phyloP scores from a whole-genome alignment of 2,329 filamentous ascomycete genomes.

The Plenodomus biglobosus region DNA sequence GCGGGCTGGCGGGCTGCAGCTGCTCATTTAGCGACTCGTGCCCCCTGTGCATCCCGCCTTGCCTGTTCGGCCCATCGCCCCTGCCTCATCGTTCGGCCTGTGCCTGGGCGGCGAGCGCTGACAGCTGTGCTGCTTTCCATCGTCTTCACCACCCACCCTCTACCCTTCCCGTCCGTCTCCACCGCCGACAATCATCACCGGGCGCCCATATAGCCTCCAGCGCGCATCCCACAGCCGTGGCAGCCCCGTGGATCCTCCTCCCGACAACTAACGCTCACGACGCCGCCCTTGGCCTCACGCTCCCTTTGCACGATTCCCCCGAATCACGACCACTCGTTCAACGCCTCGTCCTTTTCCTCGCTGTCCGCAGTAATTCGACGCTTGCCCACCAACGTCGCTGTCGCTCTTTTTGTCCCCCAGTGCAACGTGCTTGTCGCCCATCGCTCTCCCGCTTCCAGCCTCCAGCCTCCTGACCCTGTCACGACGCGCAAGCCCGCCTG shows the following conservation, averaged over 20 bases:
- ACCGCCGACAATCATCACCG: slow-evolving; percentile 42
- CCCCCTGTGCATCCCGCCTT: neutral
- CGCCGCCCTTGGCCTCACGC: slow-evolving; percentile 32
- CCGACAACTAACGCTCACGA: slow-evolving; percentile 15
- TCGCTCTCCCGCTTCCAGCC: slow-evolving; percentile 5
- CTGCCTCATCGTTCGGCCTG: neutral
- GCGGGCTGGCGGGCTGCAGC: neutral
- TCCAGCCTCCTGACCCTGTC: slow-evolving; percentile 12
- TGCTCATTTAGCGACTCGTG: neutral
- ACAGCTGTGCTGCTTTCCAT: slow-evolving; percentile 13
- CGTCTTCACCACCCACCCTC: slow-evolving; percentile 20
- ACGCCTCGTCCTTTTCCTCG: slow-evolving; percentile 11
- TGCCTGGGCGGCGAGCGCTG: slow-evolving; percentile 6
- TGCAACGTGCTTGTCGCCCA: slow-evolving; percentile 7
- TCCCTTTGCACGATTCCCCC: slow-evolving; percentile 42
- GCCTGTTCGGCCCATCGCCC: neutral
- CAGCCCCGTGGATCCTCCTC: slow-evolving; percentile 23
- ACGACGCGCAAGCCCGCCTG: slow-evolving; percentile 27
- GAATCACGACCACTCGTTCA: slow-evolving; percentile 41
- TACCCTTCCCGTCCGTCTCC: slow-evolving; percentile 18
- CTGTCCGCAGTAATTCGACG: slow-evolving; percentile 21
- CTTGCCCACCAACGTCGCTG: slow-evolving; percentile 19
- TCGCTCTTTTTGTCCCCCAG: slow-evolving; percentile 30
- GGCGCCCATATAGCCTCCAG: slow-evolving; percentile 32
- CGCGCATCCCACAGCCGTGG: slow-evolving; percentile 36